A percentile compares a stretch with the other conserved stretches of the same genome.
These are phyloP conservation scores for Taphrina deformans DNA, from an alignment of 1,139 yeast genomes.

Conservation along the genomic window DNA sequence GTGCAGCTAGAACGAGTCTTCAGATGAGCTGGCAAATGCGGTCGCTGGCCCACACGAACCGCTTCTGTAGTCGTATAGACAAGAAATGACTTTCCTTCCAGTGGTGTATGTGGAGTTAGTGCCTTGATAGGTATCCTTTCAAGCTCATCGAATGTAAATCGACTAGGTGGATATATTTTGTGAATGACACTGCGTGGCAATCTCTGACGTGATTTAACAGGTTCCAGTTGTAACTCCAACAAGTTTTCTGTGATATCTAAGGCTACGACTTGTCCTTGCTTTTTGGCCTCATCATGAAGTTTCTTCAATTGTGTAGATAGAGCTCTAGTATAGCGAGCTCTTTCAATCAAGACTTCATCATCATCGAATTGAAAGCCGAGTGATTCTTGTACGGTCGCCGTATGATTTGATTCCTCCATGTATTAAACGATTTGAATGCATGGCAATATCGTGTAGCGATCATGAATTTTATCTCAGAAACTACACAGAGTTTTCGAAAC, in stretches of 20 bases:
- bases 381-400: neutral
- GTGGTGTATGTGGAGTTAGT: neutral
- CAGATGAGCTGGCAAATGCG: neutral
- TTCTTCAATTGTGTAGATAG: neutral
- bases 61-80: neutral
- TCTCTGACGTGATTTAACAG: neutral
- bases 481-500: too few relatives aligned
- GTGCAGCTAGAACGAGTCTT: neutral
- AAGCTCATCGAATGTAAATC: neutral
- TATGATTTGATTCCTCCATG: neutral
- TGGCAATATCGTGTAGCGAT: too few relatives aligned
- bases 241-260: slow-evolving; percentile 1
- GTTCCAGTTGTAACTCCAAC: neutral
- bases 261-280: neutral
- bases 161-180: slow-evolving; percentile 2
- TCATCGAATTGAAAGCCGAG: neutral
- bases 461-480: too few relatives aligned
- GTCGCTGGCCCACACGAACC: neutral
- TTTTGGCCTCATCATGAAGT: neutral
- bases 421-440: too few relatives aligned
- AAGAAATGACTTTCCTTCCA: neutral
- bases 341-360: slow-evolving; percentile 3
- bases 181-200: slow-evolving; percentile 6
- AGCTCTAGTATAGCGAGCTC: slow-evolving; percentile 4
- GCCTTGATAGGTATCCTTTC: neutral